Conservation (phyloP, 495 filamentous ascomycete genomes). For the Pseudotulostoma volvatum region DNA sequence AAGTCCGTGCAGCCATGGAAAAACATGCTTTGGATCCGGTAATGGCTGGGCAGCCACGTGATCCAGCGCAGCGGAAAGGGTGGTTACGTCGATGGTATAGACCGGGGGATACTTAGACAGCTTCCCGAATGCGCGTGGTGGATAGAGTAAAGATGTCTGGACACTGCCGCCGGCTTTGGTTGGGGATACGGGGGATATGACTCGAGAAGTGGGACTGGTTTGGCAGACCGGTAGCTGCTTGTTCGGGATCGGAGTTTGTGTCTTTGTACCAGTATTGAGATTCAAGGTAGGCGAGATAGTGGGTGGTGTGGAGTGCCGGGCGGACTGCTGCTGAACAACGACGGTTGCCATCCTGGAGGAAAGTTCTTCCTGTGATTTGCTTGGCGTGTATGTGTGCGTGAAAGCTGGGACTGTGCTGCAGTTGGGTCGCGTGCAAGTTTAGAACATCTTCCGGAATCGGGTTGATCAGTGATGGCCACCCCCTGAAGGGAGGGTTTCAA, state of each 20-base stretch:
- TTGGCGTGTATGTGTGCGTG: too few relatives aligned
- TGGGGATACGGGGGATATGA: conserved; percentile 31
- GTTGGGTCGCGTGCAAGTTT: too few relatives aligned
- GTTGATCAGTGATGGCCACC: too few relatives aligned
- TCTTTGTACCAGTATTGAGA: conserved; percentile 20
- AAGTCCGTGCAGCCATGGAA: conserved; percentile 97
- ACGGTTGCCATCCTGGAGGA: conserved; percentile 31
- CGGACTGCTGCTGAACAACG: conserved; percentile 30
- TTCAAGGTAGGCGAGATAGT: conserved; percentile 24
- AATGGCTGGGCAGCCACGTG: conserved; percentile 59
- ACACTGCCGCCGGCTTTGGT: conserved; percentile 29
- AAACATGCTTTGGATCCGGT: conserved; percentile 68
- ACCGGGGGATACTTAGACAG: conserved; percentile 43
- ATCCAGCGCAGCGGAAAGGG: conserved; percentile 55
- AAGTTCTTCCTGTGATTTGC: too few relatives aligned
- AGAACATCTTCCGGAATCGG: background rate
- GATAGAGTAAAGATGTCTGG: conserved; percentile 52
- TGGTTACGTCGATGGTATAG: conserved; percentile 53
- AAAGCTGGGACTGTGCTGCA: too few relatives aligned
- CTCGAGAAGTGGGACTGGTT: conserved; percentile 50
- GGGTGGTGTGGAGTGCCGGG: conserved; percentile 28
- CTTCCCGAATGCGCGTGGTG: conserved; percentile 45
- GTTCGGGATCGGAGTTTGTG: conserved; percentile 58
- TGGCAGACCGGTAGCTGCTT: conserved; percentile 78
- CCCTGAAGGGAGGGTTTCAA: too few relatives aligned